Base-by-base conservation (phyloP, 23 red algal genomes). In the Gracilaria gracilis region DNA sequence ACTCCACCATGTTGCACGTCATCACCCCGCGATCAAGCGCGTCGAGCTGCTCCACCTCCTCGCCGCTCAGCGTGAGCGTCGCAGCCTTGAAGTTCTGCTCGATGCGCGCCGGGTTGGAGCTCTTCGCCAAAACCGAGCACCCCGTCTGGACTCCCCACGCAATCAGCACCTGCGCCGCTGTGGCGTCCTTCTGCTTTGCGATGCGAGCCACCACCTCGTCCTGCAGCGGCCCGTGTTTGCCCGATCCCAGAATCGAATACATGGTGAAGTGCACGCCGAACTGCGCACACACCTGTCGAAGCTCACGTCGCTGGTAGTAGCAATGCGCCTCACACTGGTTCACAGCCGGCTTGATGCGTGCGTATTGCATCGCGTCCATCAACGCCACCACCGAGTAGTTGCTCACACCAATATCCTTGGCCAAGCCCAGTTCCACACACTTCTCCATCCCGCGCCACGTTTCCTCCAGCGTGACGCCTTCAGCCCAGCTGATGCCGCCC, bases 401-500 rank as follows among this genome's bases (percentile, higher is more conserved):
- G 76, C 85, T 91, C 25, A 97, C 95, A 36, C 95, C 95, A 58
- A 97, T 94, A 39, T 83, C 93, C 71, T 59, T 67, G 9, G 88
- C 84, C 75, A 97, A 59, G 1, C 90, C 90, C 28, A 86, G 55
- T 19, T 85, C 38, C 69, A 90, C 77, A 23, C 89, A 88, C 54
- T 91, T 57, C 82, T 97, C 95, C 95, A 97, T 94, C 16, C 67
- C 95, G 55, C 81, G 70, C 95, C 95, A 97, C 28, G 89, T 97
- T 24, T 93, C 70, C 71, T 94, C 81, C 61, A 97, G 47, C 36
- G 83, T 61, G 32, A 90, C 89, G 59, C 71, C 85, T 20, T 91
- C 72, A 34, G 61, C 83, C 79, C 81, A 93, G 28, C 25, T 33
- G 47, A 93, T 79, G 24, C 66, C 67, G 24, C 95, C 95, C 59